Evolutionary conservation across 164 flowering plant genomes (phyloP).

Genomic region (Warburgia ugandensis): DNA sequence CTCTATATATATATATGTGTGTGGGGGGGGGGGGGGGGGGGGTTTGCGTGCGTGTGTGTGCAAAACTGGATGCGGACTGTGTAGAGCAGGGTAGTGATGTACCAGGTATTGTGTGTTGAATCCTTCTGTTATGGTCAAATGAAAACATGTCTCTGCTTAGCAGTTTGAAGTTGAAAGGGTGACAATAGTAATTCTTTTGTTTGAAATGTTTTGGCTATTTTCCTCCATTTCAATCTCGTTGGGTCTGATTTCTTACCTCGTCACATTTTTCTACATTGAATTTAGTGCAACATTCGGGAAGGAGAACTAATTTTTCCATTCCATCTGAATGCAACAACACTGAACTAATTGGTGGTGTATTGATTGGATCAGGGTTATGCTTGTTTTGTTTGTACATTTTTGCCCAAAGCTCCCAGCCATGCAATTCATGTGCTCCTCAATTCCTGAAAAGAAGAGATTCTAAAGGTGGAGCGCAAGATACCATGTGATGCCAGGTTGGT

Average conservation of each 20-base stretch:
- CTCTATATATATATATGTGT: neutral
- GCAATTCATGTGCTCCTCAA: slow-evolving; percentile 21
- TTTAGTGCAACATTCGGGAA: neutral
- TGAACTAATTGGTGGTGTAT: neutral
- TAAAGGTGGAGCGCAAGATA: slow-evolving; percentile 25
- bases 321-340: neutral
- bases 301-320: too few species aligned
- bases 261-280: neutral
- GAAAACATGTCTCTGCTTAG: neutral
- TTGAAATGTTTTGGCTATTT: neutral
- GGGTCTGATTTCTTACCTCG: too few species aligned
- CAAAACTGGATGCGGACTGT: neutral
- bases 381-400: slow-evolving; percentile 60
- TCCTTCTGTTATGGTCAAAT: neutral
- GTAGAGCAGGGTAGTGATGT: neutral
- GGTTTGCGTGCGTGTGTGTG: neutral
- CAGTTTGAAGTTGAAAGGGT: neutral
- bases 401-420: slow-evolving; percentile 35
- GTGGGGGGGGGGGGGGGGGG: too few species aligned
- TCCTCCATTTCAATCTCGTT: neutral
- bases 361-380: slow-evolving; percentile 62
- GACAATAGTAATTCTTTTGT: neutral
- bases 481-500: slow-evolving; percentile 18
- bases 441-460: slow-evolving; percentile 30
- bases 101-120: neutral